Evolutionary conservation across 306 rosid species (phyloP), one percentile per base, ranked within the genome.

Genomic region (Trichosanthes cucumerina): DNA sequence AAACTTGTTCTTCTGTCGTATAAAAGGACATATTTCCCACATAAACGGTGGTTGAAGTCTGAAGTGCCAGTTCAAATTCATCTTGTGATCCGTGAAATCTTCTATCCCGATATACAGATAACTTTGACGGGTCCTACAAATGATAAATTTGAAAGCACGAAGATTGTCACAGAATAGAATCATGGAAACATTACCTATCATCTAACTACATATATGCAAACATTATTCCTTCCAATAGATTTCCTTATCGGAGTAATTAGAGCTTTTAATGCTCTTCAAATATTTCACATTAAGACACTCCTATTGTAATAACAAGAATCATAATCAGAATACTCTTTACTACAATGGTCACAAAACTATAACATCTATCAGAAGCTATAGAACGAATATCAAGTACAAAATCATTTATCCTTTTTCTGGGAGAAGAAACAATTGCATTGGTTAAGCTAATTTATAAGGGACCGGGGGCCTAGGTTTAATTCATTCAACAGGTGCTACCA

Each of bases 1-100:
- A 92, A 65, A 92, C 90, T 87, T 94, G 98, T 84, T 94, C 98
- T 82, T 94, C 98, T 16, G 98, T 94, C 23, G 98, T 89, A 81
- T 95, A 95, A 75, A 95, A 95, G 19, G 97, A 95, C 98, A 92
- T 95, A 79, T 95, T 95, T 70, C 97, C 97, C 11, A 92, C 82
- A 19, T 95, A 95, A 80, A 87, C 88, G 4, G 97, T 95, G 0
- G 85, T 72, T 38, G 98, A 90, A 38, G 91, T 36, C 87, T 16
- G 81, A 14, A 95, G 90, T 28, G 98, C 96, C 2, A 75, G 83
- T 80, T 94, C 97, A 82, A 92, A 94, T 7, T 94, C 98, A 77
- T 94, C 96, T 46, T 95, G 97, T 15, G 88, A 68, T 75, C 98
- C 98, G 12, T 89, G 81, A 86, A 92, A 95, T 78, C 91, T 87